These are phyloP conservation scores for Colletotrichum sp. DNA, from an alignment of 2,329 filamentous ascomycete genomes.

Conservation along the genomic window DNA sequence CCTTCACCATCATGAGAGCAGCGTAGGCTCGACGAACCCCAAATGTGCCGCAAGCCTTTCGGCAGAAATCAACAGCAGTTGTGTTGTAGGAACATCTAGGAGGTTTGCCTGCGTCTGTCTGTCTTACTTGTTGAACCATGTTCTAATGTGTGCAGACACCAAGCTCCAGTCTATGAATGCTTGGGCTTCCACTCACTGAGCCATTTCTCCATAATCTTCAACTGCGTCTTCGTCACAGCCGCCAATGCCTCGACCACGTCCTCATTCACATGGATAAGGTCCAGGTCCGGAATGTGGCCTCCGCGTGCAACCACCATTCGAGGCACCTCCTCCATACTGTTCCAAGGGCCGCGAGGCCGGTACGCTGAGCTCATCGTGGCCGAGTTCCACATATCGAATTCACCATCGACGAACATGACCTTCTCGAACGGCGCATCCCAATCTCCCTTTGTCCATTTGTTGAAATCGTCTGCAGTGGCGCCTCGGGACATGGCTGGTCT, in stretches of 20 bases:
- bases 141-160: background rate
- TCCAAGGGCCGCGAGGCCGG: conserved; percentile 3
- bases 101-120: background rate
- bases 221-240: background rate
- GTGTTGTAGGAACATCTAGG: background rate
- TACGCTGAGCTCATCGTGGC: conserved; percentile 12
- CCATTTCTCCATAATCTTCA: conserved; percentile 17
- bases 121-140: background rate
- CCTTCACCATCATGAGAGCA: background rate
- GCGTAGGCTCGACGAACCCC: background rate
- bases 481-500: conserved; percentile 3
- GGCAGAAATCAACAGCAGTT: background rate
- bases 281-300: conserved; percentile 3
- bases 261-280: background rate
- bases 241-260: background rate
- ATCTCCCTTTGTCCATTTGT: conserved; percentile 6
- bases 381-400: conserved; percentile 14
- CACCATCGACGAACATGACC: conserved; percentile 16
- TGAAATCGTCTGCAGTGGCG: conserved; percentile 7
- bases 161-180: background rate
- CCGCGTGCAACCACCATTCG: conserved; percentile 7
- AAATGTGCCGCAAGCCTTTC: background rate
- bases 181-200: conserved; percentile 15
- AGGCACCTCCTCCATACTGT: conserved; percentile 1
- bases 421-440: conserved; percentile 13